Base-by-base conservation (phyloP, 768 basidiomycete genomes). In the Termitomyces sp. region DNA sequence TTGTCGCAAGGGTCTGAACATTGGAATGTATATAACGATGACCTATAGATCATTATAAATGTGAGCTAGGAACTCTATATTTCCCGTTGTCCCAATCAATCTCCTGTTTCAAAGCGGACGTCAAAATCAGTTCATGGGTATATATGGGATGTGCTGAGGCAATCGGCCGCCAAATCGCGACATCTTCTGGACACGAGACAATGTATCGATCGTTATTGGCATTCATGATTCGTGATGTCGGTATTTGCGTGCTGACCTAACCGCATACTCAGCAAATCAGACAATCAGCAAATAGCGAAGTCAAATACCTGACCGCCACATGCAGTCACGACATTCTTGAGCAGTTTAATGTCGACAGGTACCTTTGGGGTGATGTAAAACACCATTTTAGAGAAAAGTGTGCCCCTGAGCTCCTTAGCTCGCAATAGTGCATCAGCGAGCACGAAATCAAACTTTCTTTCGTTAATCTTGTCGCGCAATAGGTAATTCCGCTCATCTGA, bases 301-400 rank as follows among this genome's bases (percentile, higher is more conserved):
- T 41, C 12, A 70, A 77, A 22, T 50, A 92, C 89, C 73, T 84
- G 80, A 0, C 91, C 93, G 4, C 93, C 91, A 61, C 82, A 81
- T 0, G 87, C 83, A 6, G 74, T 71, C 5, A 94, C 77, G 6
- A 95, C 84, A 49, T 82, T 84, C 73, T 83, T 87, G 56, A 95
- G 71, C 37, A 91, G 67, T 63, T 83, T 83, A 45, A 70, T 66
- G 50, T 87, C 85, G 1, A 87, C 75, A 0, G 76, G 67, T 0
- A 92, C 84, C 60, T 80, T 85, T 0, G 81, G 78, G 0, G 91
- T 94, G 52, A 93, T 71, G 63, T 92, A 94, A 72, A 95, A 92
- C 0, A 78, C 82, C 70, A 81, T 81, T 18, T 81, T 81, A 2
- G 77, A 73, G 58, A 95, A 84, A 0, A 94, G 68, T 58, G 78